Evolutionary conservation across 768 basidiomycete genomes (phyloP), one percentile per base, ranked within the genome.

Genomic region (Gymnopilus dilepis): DNA sequence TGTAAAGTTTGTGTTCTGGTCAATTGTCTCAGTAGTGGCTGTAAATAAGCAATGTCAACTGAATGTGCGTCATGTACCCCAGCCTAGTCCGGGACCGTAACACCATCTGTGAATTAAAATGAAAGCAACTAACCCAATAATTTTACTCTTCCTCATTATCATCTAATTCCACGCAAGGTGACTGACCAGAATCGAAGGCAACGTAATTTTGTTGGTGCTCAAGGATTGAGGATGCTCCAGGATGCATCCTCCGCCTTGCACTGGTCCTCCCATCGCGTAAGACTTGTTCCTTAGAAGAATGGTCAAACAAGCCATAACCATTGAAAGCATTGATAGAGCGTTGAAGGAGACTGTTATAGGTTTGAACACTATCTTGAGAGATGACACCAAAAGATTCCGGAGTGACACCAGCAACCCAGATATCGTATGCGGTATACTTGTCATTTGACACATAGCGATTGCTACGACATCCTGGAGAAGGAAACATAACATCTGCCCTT

Each of bases 351-450:
- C 3, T 1, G 8, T 21, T 45, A 12, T 45, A 45, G 6, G 21
- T 26, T n/a, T 21, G 13, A 41, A n/a, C 7, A 5, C 24, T 4
- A 6, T 17, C 30, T 30, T 22, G 3, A 13, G 33, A 19, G 26
- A 56, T 56, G 19, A 56, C 54, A 13, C 38, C 38, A 41, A 38
- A 56, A 19, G 38, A 26, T 9, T 56, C 17, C 2, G 22, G 26
- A 28, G 54, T 40, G 1, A 17, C 12, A 26, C 54, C 54, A 28
- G 54, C 37, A 41, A 38, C 26, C 54, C 54, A 56, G 19, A 56
- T 56, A 12, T 56, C 54, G 26, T 56, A 56, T 13, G 34, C 37
- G 4, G 54, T 56, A n/a, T 40, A 56, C 22, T 42, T 28, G 54
- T 22, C 37, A 6, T 21, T 21, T 2, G 50, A 51, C 1, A 19